Conservation (phyloP, 768 basidiomycete species). For the Tremella fuciformis region DNA sequence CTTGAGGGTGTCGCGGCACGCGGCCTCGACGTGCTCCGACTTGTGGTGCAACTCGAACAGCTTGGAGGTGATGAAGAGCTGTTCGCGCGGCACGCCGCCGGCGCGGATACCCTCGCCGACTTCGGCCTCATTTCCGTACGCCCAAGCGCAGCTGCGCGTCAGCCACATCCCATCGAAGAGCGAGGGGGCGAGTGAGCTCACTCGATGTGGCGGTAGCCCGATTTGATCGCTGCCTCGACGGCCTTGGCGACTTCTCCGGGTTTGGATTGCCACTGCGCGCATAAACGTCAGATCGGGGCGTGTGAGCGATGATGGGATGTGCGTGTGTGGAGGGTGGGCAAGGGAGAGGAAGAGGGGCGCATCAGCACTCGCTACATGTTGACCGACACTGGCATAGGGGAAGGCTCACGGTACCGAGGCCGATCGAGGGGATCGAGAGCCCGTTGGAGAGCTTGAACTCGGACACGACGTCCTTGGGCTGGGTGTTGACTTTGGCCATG, state of each 20-base stretch:
- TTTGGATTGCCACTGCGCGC: conserved; percentile 11
- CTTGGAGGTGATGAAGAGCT: conserved; percentile 70
- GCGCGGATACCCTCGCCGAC: conserved; percentile 70
- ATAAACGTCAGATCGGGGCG: too few relatives aligned
- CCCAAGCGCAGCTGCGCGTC: conserved; percentile 51
- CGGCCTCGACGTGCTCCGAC: conserved; percentile 67
- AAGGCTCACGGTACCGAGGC: conserved; percentile 58
- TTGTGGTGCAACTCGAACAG: conserved; percentile 57
- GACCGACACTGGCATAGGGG: background rate
- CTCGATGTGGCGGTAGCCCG: conserved; percentile 47
- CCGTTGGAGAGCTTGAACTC: conserved; percentile 52
- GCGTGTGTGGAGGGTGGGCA: background rate
- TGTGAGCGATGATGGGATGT: background rate
- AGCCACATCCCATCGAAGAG: conserved; percentile 4
- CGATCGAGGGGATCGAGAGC: conserved; percentile 70
- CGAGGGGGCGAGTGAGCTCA: conserved; percentile 50
- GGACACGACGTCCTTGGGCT: conserved; percentile 4
- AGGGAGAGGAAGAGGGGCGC: conserved; percentile 10
- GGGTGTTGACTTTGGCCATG: conserved; percentile 26
- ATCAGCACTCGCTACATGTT: background rate
- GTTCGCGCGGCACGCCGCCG: conserved; percentile 62
- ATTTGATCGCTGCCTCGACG: conserved; percentile 45
- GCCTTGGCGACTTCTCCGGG: conserved; percentile 47
- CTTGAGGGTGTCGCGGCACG: conserved; percentile 61
- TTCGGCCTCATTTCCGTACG: conserved; percentile 73